Conservation (phyloP, 306 rosid species). For the Castanopsis chinensis region DNA sequence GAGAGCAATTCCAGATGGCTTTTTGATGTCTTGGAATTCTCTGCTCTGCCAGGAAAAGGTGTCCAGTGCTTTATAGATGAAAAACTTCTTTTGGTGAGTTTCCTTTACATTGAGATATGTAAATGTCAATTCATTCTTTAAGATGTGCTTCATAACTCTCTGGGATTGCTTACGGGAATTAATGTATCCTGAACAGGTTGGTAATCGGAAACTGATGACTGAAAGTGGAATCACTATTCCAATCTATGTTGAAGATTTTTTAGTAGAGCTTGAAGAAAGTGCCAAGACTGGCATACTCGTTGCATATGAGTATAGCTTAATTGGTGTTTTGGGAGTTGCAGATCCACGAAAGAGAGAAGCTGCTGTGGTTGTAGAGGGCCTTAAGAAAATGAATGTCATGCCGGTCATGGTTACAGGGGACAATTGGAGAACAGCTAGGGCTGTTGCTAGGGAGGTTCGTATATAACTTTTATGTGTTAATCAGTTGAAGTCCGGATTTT, state of each 20-base stretch:
- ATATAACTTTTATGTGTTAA: constrained; percentile 18
- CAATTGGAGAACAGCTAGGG: constrained; percentile 89
- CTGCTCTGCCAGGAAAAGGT: too few species aligned
- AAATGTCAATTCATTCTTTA: constrained; percentile 8
- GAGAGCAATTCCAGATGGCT: too few species aligned
- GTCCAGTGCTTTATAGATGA: constrained; percentile 56
- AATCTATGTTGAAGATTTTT: constrained; percentile 61
- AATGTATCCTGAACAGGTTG: too few species aligned
- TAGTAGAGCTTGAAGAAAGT: constrained; percentile 81
- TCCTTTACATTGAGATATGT: constrained; percentile 15
- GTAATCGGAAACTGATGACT: constrained; percentile 79
- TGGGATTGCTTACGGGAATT: too few species aligned
- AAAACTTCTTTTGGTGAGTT: constrained; percentile 60
- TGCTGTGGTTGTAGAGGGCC: constrained; percentile 81
- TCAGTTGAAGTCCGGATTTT: not conserved
- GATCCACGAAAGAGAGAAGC: constrained; percentile 98
- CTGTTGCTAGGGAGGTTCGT: constrained; percentile 85
- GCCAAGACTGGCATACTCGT: constrained; percentile 88
- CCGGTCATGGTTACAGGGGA: constrained; percentile 98
- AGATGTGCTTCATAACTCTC: constrained; percentile 2
- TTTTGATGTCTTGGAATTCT: too few species aligned
- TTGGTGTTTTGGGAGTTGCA: constrained; percentile 85
- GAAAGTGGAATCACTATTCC: constrained; percentile 71
- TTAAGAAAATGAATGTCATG: constrained; percentile 77
- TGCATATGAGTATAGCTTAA: constrained; percentile 53